Conservation (phyloP, 441 rosid genomes). For the Eutrema salsugineum region DNA sequence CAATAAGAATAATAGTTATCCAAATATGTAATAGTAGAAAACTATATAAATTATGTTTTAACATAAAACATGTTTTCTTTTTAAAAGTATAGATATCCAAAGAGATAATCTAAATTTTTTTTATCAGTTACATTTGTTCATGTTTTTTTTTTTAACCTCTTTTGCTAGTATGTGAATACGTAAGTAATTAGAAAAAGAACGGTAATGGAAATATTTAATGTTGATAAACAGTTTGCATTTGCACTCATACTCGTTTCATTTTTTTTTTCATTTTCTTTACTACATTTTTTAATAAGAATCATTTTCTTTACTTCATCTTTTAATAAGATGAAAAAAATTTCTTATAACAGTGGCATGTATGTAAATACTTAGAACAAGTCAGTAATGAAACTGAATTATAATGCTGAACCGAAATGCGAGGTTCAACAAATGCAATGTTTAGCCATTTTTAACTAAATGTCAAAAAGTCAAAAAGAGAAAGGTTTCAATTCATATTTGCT, state of each 20-base stretch:
- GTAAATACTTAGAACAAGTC: not conserved
- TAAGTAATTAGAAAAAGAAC: no score
- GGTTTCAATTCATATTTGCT: not conserved
- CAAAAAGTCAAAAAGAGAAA: slow-evolving; percentile 1
- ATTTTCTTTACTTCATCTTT: not conserved
- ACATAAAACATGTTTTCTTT: no score
- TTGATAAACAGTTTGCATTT: not conserved
- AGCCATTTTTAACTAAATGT: slow-evolving; percentile 9
- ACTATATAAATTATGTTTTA: no score
- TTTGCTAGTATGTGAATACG: no score
- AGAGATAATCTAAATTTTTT: no score
- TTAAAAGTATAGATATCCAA: no score
- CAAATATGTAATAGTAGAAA: no score
- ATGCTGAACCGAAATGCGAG: not conserved
- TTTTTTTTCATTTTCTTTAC: not conserved
- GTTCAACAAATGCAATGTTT: slow-evolving; percentile 15
- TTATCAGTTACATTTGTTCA: no score
- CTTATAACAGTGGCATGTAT: not conserved
- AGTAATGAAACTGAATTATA: not conserved
- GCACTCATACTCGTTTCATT: not conserved
- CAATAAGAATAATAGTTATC: no score
- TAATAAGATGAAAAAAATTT: not conserved
- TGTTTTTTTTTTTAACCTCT: no score
- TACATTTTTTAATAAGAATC: no score
- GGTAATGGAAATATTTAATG: no score